Evolutionary conservation across 1,139 yeast species (phyloP), one percentile per base, ranked within the genome.

Genomic region (Pichia cactophila): DNA sequence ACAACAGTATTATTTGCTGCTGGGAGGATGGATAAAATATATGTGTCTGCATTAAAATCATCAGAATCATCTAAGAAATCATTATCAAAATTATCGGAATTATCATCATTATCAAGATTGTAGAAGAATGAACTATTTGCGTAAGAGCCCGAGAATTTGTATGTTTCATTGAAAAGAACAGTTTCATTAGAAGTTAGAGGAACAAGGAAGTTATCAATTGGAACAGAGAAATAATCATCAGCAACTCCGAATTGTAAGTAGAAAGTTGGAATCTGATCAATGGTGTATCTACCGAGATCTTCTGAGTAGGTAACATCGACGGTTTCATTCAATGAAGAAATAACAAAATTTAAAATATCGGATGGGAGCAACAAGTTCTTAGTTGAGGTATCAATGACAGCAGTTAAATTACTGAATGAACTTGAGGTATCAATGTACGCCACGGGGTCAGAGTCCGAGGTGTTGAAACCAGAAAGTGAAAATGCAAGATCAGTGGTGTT

Each of bases 281-380:
- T 46, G 16, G 58, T 51, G 56, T 72, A 77, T 35, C 63, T 62
- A 2, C 69, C 73, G 11, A 56, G 50, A 2, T 45, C 36, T 2
- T 50, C 43, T 41, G 63, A 60, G 56, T 67, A 54, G 12, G 40
- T 41, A 28, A 50, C 50, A 12, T 51, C 46, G 20, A 42, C 75
- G 0, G 56, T 46, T 2, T 74, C 75, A 42, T 72, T 71, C 11
- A 75, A 57, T 2, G 59, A 48, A 1, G 53, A 44, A 0, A 76
- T 82, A 52, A 80, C 61, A 5, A 64, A 54, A 2, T 60, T 58
- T 11, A 76, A 64, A 20, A 74, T 58, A 14, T 55, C 61, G 2
- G 57, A 46, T 23, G 86, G 83, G 3, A 80, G 62, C 53, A 72
- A 73, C 7, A 81, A 69, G 44, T 76, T 64, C 2, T 86, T 76